phyloP scores from a whole-genome alignment of 192 early-diverging fungal species.

The Coemansia sp. region DNA sequence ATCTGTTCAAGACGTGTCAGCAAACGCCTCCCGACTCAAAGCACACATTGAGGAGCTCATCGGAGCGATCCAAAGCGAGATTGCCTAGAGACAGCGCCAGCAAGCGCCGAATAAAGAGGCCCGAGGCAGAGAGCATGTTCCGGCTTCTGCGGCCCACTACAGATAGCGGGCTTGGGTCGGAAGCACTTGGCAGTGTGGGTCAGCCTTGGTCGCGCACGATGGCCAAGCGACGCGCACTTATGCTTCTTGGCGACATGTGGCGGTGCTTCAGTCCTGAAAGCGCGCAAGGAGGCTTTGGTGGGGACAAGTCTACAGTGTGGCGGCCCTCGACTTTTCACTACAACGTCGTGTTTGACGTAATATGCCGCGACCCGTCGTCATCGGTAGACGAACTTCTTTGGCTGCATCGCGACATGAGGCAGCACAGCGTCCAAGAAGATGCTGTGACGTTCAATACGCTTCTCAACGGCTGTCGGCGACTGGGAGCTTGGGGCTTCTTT shows the following conservation, averaged over 20 bases:
- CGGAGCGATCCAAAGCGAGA: not conserved
- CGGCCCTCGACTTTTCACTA: conserved; percentile 29
- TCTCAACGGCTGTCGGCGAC: conserved; percentile 39
- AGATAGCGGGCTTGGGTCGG: not conserved
- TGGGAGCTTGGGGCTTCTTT: conserved; percentile 30
- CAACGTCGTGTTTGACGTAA: conserved; percentile 39
- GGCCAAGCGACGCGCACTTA: conserved; percentile 40
- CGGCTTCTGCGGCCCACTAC: not conserved
- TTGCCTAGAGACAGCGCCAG: not conserved
- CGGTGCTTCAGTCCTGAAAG: conserved; percentile 15
- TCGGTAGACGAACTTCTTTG: conserved; percentile 18
- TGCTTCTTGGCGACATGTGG: conserved; percentile 49
- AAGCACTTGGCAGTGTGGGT: not conserved
- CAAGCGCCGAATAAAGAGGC: not conserved
- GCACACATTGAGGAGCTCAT: not conserved
- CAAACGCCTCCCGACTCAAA: conserved; percentile 8
- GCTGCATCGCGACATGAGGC: conserved; percentile 32
- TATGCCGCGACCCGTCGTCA: conserved; percentile 26
- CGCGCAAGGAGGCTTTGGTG: not conserved
- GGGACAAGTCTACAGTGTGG: conserved; percentile 17
- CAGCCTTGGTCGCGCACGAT: conserved; percentile 21
- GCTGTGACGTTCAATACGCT: conserved; percentile 46
- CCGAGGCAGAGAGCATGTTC: not conserved
- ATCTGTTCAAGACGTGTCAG: conserved; percentile 33
- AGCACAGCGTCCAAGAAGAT: conserved; percentile 34